These are phyloP conservation scores for Penicillium cosmopolitanum DNA, from an alignment of 495 filamentous ascomycete species.

Conservation along the genomic window DNA sequence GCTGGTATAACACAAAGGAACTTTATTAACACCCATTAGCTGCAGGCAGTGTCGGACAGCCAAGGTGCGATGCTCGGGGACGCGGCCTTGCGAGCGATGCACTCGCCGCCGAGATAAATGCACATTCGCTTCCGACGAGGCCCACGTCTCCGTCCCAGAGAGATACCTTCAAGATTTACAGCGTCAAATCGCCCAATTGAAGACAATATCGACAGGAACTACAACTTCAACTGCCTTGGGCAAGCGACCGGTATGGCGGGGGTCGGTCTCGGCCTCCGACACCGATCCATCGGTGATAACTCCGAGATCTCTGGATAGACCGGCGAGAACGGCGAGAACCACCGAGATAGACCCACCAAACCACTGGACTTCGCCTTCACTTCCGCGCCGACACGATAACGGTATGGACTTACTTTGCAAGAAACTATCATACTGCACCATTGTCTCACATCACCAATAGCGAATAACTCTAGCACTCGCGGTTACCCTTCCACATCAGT, in stretches of 20 bases:
- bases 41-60: slow-evolving; percentile 5
- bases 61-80: slow-evolving; percentile 5
- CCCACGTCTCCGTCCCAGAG: slow-evolving; percentile 6
- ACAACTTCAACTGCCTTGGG: background rate
- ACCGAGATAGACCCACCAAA: background rate
- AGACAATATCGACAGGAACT: background rate
- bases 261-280: background rate
- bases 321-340: background rate
- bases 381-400: background rate
- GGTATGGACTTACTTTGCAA: background rate
- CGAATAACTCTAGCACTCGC: background rate
- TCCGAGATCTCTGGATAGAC: background rate
- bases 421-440: background rate
- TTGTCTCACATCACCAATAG: background rate
- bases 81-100: slow-evolving; percentile 6
- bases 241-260: background rate
- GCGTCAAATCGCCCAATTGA: background rate
- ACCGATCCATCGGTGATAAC: background rate
- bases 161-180: background rate
- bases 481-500: background rate
- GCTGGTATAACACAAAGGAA: no score
- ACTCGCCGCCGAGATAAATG: slow-evolving; percentile 1
- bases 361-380: background rate
- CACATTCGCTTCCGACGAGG: slow-evolving; percentile 3
- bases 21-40: background rate